phyloP scores from a whole-genome alignment of 2,329 filamentous ascomycete species.

The Diaporthe citrichinensis region DNA sequence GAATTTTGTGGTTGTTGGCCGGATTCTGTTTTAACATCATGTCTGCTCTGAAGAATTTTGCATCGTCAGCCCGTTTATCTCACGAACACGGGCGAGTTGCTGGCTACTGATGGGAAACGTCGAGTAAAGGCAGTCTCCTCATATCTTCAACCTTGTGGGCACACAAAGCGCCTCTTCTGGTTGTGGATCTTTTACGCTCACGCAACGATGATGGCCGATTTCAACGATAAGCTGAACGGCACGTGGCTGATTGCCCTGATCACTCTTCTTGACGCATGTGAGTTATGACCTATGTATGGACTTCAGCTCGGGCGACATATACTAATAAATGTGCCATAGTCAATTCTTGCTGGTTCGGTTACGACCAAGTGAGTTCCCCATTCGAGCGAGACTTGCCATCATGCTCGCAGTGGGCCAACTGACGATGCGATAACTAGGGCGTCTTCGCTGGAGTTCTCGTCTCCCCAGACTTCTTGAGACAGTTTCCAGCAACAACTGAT shows the following conservation, averaged over 20 bases:
- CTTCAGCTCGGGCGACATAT: neutral
- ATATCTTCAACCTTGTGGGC: neutral
- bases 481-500: constrained; percentile 55
- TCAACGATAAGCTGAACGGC: constrained; percentile 36
- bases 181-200: neutral
- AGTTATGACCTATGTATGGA: neutral
- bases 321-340: neutral
- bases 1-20: neutral
- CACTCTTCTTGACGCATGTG: constrained; percentile 39
- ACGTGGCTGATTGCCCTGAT: constrained; percentile 40
- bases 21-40: neutral
- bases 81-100: neutral
- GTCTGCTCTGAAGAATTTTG: neutral
- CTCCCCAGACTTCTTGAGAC: constrained; percentile 55
- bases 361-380: constrained; percentile 38
- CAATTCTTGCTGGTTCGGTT: constrained; percentile 42
- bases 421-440: constrained; percentile 47
- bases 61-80: neutral
- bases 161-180: neutral
- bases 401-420: neutral
- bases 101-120: neutral
- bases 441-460: constrained; percentile 60
- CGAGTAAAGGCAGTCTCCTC: neutral
- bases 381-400: neutral
- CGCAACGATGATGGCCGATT: constrained; percentile 8